Evolutionary conservation across 1,284 basidiomycete species (phyloP).

Genomic region (Rhodotorula sp.): DNA sequence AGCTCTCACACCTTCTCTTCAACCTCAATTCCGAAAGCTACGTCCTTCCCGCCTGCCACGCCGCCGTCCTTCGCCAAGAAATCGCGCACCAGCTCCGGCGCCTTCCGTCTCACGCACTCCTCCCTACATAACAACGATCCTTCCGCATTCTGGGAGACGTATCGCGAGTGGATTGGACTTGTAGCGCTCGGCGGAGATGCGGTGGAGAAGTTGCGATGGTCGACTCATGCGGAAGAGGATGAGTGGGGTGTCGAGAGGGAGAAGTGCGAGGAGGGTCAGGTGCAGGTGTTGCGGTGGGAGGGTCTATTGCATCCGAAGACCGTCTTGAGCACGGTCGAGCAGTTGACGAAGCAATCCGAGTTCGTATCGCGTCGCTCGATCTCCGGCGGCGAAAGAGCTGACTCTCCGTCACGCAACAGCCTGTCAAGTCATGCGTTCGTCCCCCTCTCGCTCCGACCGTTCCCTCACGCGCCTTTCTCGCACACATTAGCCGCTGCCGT

Average conservation of each 20-base stretch:
- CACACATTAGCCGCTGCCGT: constrained; percentile 12
- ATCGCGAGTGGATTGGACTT: constrained; percentile 35
- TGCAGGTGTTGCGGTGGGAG: not conserved
- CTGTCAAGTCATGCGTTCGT: constrained; percentile 11
- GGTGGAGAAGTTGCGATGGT: constrained; percentile 5
- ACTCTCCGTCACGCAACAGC: not conserved
- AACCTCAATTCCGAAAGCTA: not conserved
- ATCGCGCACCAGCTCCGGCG: constrained; percentile 14
- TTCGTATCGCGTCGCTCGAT: not conserved
- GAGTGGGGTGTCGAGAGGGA: constrained; percentile 9
- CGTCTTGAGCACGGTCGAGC: not conserved
- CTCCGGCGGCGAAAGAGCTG: too few relatives aligned
- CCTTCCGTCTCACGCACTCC: not conserved
- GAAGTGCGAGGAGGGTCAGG: constrained; percentile 4
- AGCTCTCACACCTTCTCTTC: not conserved
- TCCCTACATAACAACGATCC: not conserved
- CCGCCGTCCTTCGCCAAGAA: not conserved
- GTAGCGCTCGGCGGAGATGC: not conserved
- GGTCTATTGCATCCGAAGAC: constrained; percentile 28
- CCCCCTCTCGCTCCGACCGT: constrained; percentile 15
- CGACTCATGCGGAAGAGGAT: constrained; percentile 6
- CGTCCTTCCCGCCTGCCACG: not conserved
- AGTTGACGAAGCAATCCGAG: not conserved
- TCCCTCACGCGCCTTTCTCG: constrained; percentile 29
- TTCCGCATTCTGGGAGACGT: constrained; percentile 15